Evolutionary conservation across 164 flowering plant species (phyloP).

Genomic region (Vitis riparia): DNA sequence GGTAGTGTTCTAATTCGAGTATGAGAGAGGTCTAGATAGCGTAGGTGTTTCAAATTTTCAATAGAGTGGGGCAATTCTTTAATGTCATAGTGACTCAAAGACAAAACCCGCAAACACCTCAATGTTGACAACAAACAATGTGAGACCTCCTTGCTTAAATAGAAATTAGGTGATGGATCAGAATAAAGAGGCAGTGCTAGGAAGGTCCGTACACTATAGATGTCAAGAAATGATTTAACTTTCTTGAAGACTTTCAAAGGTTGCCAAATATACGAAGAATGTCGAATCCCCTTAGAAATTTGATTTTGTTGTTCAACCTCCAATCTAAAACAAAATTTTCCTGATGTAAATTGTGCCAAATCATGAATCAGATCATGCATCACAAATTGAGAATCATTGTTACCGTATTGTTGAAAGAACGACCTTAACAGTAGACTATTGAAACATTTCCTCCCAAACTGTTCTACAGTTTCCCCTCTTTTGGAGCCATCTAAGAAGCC

Average conservation of each 20-base stretch:
- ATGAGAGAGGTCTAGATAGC: slow-evolving; percentile 28
- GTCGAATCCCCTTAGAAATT: too few species aligned
- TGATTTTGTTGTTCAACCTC: too few species aligned
- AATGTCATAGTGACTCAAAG: slow-evolving; percentile 6
- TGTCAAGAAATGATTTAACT: slow-evolving; percentile 12
- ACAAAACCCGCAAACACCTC: slow-evolving; percentile 19
- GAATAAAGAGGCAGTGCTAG: not conserved
- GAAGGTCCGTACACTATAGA: slow-evolving; percentile 23
- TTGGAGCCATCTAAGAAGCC: too few species aligned
- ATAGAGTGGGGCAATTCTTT: slow-evolving; percentile 13
- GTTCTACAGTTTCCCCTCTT: too few species aligned
- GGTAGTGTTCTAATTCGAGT: slow-evolving; percentile 9
- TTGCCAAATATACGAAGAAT: too few species aligned
- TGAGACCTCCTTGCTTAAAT: slow-evolving; percentile 1
- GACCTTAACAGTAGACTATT: too few species aligned
- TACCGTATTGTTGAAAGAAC: too few species aligned
- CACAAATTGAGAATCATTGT: too few species aligned
- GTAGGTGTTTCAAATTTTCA: slow-evolving; percentile 26
- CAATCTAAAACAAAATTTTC: too few species aligned
- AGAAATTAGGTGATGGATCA: not conserved
- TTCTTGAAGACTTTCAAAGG: not conserved
- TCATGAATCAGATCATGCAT: too few species aligned
- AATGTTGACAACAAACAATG: slow-evolving; percentile 17
- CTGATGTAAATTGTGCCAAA: too few species aligned
- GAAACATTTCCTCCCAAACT: too few species aligned